A percentile compares a stretch with the other conserved stretches of the same genome.
These are phyloP conservation scores for Cylindrotheca fusiformis DNA, from an alignment of 108 stramenopile species.

Conservation along the genomic window DNA sequence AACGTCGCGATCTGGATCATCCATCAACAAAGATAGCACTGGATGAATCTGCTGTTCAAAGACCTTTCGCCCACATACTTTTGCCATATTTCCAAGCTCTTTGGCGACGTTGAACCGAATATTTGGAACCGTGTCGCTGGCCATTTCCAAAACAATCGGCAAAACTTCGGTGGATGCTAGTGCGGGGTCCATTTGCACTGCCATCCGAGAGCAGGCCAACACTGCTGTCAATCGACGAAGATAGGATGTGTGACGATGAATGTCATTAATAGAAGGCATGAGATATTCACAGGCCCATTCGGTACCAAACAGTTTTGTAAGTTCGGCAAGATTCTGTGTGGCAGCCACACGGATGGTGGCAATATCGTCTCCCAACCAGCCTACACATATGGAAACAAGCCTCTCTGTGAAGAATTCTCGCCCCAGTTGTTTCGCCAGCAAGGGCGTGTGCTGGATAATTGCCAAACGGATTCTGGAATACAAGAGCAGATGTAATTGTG, in stretches of 20 bases:
- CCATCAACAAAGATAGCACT: constrained; percentile 67
- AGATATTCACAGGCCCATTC: constrained; percentile 89
- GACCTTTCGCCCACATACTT: constrained; percentile 49
- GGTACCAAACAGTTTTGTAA: constrained; percentile 88
- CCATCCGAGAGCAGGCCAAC: constrained; percentile 81
- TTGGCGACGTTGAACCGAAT: constrained; percentile 97
- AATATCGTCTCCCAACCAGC: constrained; percentile 94
- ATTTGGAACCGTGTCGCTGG: constrained; percentile 91
- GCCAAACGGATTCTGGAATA: constrained; percentile 84
- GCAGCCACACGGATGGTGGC: constrained; percentile 91
- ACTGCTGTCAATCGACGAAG: constrained; percentile 89
- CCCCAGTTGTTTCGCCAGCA: constrained; percentile 93
- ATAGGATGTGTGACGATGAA: constrained; percentile 75
- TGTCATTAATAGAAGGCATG: constrained; percentile 81
- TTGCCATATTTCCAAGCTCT: constrained; percentile 71
- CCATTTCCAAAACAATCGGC: constrained; percentile 90
- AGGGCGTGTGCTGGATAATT: constrained; percentile 93
- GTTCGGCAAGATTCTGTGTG: constrained; percentile 77
- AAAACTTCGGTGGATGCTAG: constrained; percentile 66
- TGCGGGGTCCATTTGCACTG: constrained; percentile 66
- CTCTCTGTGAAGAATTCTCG: constrained; percentile 85
- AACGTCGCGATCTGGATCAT: constrained; percentile 92
- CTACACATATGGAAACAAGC: constrained; percentile 82
- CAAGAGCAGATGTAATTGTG: not conserved
- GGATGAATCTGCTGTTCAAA: constrained; percentile 74